Evolutionary conservation across 352 stramenopile species (phyloP).

Genomic region (Phytophthora palmivora): DNA sequence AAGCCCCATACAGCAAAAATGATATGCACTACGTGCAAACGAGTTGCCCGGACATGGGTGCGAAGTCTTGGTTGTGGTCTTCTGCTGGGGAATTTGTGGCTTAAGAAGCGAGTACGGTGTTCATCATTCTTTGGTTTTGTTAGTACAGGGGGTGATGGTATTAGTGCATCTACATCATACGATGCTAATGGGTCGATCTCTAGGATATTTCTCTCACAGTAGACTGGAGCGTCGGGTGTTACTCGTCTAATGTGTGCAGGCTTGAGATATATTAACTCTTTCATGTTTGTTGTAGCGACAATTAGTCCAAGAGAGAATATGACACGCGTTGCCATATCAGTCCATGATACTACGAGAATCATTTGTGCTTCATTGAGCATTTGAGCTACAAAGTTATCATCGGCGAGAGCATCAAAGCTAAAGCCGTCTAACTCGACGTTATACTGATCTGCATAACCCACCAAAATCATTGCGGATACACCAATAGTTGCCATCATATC

Average conservation of each 20-base stretch:
- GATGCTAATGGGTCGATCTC: not conserved
- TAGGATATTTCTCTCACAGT: not conserved
- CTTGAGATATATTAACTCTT: conserved; percentile 14
- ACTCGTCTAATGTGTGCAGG: not conserved
- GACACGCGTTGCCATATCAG: conserved; percentile 22
- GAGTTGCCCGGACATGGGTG: not conserved
- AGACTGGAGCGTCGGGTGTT: not conserved
- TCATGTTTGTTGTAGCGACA: conserved; percentile 23
- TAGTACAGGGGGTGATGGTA: not conserved
- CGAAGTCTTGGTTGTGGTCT: not conserved
- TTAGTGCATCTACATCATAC: not conserved
- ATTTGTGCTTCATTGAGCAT: conserved; percentile 38
- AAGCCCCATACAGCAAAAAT: conserved; percentile 25
- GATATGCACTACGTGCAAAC: conserved; percentile 4
- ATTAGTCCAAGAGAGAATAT: conserved; percentile 32
- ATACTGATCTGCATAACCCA: conserved; percentile 22
- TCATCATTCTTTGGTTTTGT: not conserved
- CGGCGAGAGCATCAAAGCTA: conserved; percentile 5
- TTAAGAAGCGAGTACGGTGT: not conserved
- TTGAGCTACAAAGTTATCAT: conserved; percentile 18
- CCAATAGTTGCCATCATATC: conserved; percentile 35
- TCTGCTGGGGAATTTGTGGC: not conserved
- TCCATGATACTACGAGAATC: conserved; percentile 35
- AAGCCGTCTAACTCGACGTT: conserved; percentile 1
- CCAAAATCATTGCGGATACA: conserved; percentile 20